Conservation (phyloP, 73 alveolate genomes). For the Effrenium voratum region DNA sequence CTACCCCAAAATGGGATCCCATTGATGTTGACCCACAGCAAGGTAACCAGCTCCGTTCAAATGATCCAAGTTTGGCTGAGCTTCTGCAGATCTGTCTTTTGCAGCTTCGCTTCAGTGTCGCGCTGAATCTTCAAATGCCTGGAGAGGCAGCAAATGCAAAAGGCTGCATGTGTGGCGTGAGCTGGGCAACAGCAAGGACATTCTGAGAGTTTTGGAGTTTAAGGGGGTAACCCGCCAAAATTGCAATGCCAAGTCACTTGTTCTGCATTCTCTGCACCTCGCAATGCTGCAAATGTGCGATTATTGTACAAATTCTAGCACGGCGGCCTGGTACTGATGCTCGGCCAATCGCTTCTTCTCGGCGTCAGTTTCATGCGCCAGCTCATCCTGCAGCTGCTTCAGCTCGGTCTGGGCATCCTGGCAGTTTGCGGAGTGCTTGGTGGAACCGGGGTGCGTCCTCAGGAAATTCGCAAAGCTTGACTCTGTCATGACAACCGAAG, state of each 20-base stretch:
- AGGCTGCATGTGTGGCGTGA: not conserved
- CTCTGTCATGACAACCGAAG: too few relatives aligned
- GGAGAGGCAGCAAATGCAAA: not conserved
- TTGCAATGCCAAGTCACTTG: slow-evolving; percentile 15
- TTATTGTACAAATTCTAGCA: not conserved
- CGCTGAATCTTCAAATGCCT: slow-evolving; percentile 58
- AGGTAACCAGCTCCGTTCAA: too few relatives aligned
- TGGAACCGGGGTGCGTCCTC: not conserved
- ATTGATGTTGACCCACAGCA: too few relatives aligned
- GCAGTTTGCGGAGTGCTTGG: not conserved
- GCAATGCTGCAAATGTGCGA: too few relatives aligned
- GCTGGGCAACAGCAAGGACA: not conserved
- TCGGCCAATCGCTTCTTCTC: slow-evolving; percentile 46
- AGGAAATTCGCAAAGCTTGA: too few relatives aligned
- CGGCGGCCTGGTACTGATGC: slow-evolving; percentile 46
- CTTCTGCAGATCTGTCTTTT: slow-evolving; percentile 37
- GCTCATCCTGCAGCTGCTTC: slow-evolving; percentile 28
- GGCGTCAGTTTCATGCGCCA: slow-evolving; percentile 23
- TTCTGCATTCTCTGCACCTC: slow-evolving; percentile 65
- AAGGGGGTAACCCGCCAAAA: not conserved
- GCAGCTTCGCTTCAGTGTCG: slow-evolving; percentile 19
- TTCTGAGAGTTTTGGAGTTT: not conserved
- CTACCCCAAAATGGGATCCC: too few relatives aligned
- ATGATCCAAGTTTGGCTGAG: not conserved
- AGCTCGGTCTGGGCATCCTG: slow-evolving; percentile 38